Percentiles rank a stretch among this genome's conserved stretches.
phyloP scores from a whole-genome alignment of 1,139 yeast species.

The Entelexis paramagnoliae region DNA sequence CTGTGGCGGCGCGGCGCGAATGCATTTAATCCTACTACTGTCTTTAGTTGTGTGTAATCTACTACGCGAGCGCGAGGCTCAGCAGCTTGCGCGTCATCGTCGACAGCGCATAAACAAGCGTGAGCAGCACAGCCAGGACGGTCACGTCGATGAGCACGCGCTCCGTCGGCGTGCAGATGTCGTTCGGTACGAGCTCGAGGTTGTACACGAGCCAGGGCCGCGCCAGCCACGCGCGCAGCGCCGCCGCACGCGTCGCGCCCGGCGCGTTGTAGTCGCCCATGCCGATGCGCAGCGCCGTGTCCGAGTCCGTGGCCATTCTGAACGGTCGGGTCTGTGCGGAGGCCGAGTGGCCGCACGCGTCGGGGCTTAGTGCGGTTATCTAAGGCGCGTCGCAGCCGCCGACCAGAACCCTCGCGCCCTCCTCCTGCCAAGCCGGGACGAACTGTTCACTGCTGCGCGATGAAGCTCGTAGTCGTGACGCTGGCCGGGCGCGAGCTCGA shows the following conservation, averaged over 20 bases:
- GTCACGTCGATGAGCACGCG: slow-evolving; percentile 1
- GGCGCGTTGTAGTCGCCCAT: neutral
- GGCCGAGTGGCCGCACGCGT: neutral
- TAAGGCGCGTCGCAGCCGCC: neutral
- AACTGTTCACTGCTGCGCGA: neutral
- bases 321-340: neutral
- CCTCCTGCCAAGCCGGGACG: neutral
- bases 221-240: slow-evolving; percentile 4
- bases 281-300: neutral
- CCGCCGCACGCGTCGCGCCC: neutral
- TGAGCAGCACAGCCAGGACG: slow-evolving; percentile 8
- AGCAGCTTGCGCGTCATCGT: slow-evolving; percentile 7
- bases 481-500: slow-evolving; percentile 23
- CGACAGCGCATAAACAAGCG: slow-evolving; percentile 14
- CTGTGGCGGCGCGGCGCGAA: no score
- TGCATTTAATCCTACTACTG: neutral
- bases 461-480: slow-evolving; percentile 21
- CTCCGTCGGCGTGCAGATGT: slow-evolving; percentile 15
- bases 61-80: neutral
- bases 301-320: neutral
- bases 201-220: slow-evolving; percentile 9
- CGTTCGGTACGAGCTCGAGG: slow-evolving; percentile 19
- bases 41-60: neutral
- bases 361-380: slow-evolving; percentile 1
- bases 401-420: neutral